Percentiles rank a stretch among this genome's conserved stretches.
Evolutionary conservation across 108 stramenopile genomes (phyloP).

Genomic region (Tribonema minus): DNA sequence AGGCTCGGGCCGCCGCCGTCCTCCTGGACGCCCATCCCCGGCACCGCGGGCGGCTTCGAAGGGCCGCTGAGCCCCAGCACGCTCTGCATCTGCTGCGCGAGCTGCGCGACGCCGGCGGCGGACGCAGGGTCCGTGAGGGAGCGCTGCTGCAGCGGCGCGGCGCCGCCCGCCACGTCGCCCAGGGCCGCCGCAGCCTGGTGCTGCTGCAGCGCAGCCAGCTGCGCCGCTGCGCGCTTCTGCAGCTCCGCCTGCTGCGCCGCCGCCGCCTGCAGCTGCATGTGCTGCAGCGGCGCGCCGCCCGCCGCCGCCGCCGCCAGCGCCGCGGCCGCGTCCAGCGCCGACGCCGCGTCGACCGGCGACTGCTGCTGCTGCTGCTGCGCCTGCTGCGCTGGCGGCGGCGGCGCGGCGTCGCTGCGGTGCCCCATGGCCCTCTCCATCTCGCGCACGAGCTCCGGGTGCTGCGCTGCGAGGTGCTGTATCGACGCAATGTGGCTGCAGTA

Average conservation of each 20-base stretch:
- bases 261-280: background rate
- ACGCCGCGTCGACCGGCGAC: background rate
- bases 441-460: slow-evolving; percentile 72
- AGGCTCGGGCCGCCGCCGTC: too few relatives aligned
- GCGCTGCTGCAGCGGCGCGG: too few relatives aligned
- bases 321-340: background rate
- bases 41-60: too few relatives aligned
- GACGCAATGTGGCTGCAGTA: slow-evolving; percentile 96
- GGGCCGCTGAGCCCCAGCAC: too few relatives aligned
- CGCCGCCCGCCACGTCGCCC: background rate
- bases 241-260: background rate
- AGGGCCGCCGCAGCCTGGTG: background rate
- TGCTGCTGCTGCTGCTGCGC: background rate
- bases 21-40: background rate
- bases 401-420: background rate
- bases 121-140: too few relatives aligned
- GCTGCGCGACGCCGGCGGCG: background rate
- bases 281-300: background rate
- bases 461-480: slow-evolving; percentile 85
- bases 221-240: background rate
- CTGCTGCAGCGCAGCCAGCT: background rate
- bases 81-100: too few relatives aligned
- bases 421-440: slow-evolving; percentile 44
- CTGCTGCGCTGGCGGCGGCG: background rate
- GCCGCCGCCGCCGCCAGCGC: background rate